Conservation (phyloP, 2,329 filamentous ascomycete species). For the Aspergillaceae sp. region DNA sequence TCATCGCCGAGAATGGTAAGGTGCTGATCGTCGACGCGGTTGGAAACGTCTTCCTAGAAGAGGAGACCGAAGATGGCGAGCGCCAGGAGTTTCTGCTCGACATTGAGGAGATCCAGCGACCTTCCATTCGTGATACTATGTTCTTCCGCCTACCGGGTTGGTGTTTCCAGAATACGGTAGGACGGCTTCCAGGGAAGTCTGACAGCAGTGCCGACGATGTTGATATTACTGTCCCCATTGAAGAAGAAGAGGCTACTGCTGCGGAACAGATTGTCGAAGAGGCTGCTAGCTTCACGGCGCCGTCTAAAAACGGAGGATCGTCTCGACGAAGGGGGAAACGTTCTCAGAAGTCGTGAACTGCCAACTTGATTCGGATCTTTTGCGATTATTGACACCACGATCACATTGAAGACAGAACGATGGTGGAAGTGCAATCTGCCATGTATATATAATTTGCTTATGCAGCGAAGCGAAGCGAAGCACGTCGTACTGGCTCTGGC, state of each 20-base stretch:
- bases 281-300: conserved; percentile 15
- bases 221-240: conserved; percentile 2
- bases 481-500: too few species aligned
- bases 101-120: conserved; percentile 70
- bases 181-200: conserved; percentile 18
- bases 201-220: not conserved
- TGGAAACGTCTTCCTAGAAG: conserved; percentile 92
- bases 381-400: too few species aligned
- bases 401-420: too few species aligned
- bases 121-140: conserved; percentile 73
- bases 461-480: too few species aligned
- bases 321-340: conserved; percentile 22
- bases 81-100: conserved; percentile 79
- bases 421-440: too few species aligned
- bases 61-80: conserved; percentile 78
- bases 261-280: conserved; percentile 15
- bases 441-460: too few species aligned
- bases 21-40: conserved; percentile 82
- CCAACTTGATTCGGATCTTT: not conserved
- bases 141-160: conserved; percentile 70
- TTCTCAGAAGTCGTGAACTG: conserved; percentile 19
- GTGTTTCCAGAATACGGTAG: conserved; percentile 48
- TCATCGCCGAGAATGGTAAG: conserved; percentile 92
- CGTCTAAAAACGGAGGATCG: conserved; percentile 11
- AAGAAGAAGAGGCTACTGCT: conserved; percentile 11